These are phyloP conservation scores for Eucalyptus sp. DNA, from an alignment of 345 rosid species.

Conservation along the genomic window DNA sequence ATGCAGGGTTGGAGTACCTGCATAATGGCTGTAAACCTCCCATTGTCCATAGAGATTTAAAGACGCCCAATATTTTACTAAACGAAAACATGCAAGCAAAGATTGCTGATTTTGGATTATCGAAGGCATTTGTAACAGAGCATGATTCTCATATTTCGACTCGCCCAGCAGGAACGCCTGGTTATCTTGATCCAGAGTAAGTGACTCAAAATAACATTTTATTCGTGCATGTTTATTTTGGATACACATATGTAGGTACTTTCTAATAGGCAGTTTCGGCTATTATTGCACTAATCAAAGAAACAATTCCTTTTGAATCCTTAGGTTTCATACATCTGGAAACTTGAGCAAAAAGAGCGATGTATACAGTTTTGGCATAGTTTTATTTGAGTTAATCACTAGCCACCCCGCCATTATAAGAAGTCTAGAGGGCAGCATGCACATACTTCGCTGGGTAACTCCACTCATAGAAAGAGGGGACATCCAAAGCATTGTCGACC, in stretches of 20 bases:
- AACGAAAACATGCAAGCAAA: no score
- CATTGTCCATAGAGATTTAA: no score
- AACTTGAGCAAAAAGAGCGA: conserved; percentile 32
- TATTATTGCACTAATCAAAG: background rate
- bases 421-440: conserved; percentile 5
- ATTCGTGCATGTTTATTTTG: background rate
- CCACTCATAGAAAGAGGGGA: conserved; percentile 22
- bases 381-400: conserved; percentile 38
- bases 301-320: background rate
- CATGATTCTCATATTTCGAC: no score
- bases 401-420: conserved; percentile 23
- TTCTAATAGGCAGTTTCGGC: no score
- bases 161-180: no score
- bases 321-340: background rate
- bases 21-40: no score
- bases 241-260: background rate
- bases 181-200: no score
- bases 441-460: conserved; percentile 27
- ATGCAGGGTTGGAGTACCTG: no score
- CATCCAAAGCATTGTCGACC: conserved; percentile 26
- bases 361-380: conserved; percentile 42
- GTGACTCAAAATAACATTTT: background rate
- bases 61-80: no score
- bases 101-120: no score
- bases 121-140: no score